phyloP scores from a whole-genome alignment of 148 eudicot species.

The Nepenthes gracilis region DNA sequence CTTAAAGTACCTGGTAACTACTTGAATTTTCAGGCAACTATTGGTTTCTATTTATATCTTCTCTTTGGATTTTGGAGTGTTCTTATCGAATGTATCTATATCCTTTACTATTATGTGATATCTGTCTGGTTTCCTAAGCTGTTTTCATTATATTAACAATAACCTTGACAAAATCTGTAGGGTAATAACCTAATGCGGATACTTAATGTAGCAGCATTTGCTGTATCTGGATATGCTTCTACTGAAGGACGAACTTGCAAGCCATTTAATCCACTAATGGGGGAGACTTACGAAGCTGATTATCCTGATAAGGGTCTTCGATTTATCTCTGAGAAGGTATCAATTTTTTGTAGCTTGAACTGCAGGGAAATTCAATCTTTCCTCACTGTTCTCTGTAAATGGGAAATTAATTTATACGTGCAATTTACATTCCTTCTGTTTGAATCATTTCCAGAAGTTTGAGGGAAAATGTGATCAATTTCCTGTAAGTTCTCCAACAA shows the following conservation, averaged over 20 bases:
- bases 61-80: too few species aligned
- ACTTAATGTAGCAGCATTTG: slow-evolving; percentile 35
- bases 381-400: too few species aligned
- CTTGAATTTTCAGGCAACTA: too few species aligned
- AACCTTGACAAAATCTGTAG: slow-evolving; percentile 6
- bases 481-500: too few species aligned
- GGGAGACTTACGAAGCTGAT: slow-evolving; percentile 37
- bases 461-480: too few species aligned
- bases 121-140: not conserved
- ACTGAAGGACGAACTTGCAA: slow-evolving; percentile 31
- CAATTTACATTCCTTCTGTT: not conserved
- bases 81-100: too few species aligned
- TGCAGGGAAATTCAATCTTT: not conserved
- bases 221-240: slow-evolving; percentile 34
- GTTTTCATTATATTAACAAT: not conserved
- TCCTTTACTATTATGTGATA: not conserved
- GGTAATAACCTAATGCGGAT: slow-evolving; percentile 32
- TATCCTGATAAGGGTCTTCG: slow-evolving; percentile 29
- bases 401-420: not conserved
- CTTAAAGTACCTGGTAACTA: too few species aligned
- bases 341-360: not conserved
- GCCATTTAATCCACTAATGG: slow-evolving; percentile 34
- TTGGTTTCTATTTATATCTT: too few species aligned
- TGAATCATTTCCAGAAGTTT: too few species aligned
- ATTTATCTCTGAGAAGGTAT: slow-evolving; percentile 25